Base-by-base conservation (phyloP, 306 rosid species). In the Cucumis hystrix region DNA sequence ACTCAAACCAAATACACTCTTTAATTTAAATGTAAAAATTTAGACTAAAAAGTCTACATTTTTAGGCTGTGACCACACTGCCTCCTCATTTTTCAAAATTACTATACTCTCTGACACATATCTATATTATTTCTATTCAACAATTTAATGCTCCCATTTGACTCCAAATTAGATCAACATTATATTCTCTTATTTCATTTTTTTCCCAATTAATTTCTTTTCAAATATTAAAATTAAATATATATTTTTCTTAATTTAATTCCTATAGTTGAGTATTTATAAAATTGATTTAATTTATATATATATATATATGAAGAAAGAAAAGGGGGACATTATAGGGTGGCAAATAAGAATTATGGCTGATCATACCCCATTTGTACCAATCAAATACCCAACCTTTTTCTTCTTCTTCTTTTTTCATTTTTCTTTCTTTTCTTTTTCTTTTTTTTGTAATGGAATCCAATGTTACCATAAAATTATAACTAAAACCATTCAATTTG, bases 291-390 rank as follows among this genome's bases (percentile, higher is more conserved):
- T 70, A 70, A 70, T 47, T 69, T 20, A 39, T 28, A 1, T 3
- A 20, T 47, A 49, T 12, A 51, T 0, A 15, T 3, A 51, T 0
- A 51, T 0, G 10, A 10, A 3, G 1, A 20, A 70, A 45, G 1
- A 15, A 69, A 69, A 67, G 7, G 28, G 30, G 11, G 7, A 67
- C 74, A 68, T 43, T 68, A 41, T 41, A 47, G 16, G 57, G 16
- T 25, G 60, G 21, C 18, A 71, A 67, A 15, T 71, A 28, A 15
- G 60, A 71, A 49, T 47, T 47, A 71, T 71, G 72, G 75, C 6
- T 47, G 37, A 70, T 70, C 75, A 70, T 45, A 43, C 40, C 74
- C 73, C 74, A 67, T 67, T 67, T 67, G 15, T 68, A 47, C 54
- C 60, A 14, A 49, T 71, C 41, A 15, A 71, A 71, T 71, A 49